These are phyloP conservation scores for Gamsiella multidivaricata DNA, from an alignment of 192 early-diverging fungal genomes.

Conservation along the genomic window DNA sequence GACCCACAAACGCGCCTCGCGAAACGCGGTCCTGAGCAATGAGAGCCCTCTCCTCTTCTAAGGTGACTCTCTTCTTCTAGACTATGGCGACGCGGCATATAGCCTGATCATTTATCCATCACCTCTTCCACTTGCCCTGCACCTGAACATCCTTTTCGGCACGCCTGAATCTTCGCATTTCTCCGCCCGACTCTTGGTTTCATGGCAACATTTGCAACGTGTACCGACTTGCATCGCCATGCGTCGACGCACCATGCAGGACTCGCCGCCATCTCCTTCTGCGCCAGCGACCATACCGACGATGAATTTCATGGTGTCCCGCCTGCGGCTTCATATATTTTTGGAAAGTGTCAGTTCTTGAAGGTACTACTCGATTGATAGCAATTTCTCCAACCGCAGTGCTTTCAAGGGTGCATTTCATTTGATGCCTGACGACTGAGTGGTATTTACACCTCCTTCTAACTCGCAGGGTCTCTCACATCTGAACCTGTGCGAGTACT, in stretches of 20 bases:
- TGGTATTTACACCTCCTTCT: neutral
- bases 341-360: slow-evolving; percentile 44
- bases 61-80: no score
- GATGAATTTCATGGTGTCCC: slow-evolving; percentile 47
- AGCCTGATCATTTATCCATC: no score
- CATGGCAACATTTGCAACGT: slow-evolving; percentile 51
- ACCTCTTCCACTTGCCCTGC: no score
- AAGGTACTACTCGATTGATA: slow-evolving; percentile 8
- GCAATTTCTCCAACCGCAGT: neutral
- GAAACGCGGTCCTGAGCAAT: no score
- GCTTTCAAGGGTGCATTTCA: neutral
- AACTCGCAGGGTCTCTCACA: slow-evolving; percentile 61
- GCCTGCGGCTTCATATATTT: slow-evolving; percentile 40
- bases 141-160: neutral
- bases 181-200: neutral
- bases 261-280: slow-evolving; percentile 52
- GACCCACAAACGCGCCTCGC: no score
- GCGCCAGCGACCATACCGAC: slow-evolving; percentile 46
- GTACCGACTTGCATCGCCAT: slow-evolving; percentile 45
- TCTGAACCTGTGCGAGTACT: slow-evolving; percentile 72
- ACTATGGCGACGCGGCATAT: no score
- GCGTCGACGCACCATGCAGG: slow-evolving; percentile 43
- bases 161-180: no score
- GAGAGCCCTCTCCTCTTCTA: no score
- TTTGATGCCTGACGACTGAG: neutral